A percentile compares a stretch with the other conserved stretches of the same genome.
Conservation (phyloP, 148 eudicot genomes). For the Fagopyrum tataricum region DNA sequence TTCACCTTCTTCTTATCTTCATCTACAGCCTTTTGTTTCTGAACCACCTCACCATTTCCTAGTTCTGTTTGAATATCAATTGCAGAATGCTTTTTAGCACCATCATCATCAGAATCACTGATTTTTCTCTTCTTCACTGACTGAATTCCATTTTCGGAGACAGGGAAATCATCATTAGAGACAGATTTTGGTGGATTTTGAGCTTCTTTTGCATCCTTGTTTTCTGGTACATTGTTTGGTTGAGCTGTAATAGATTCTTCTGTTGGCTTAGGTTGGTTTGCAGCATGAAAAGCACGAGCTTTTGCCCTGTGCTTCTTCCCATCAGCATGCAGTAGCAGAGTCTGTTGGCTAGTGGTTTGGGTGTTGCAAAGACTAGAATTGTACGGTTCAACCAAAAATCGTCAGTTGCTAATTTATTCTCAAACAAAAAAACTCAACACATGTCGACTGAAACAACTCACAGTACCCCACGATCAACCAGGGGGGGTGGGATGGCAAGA, state of each 20-base stretch:
- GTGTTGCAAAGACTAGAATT: slow-evolving; percentile 72
- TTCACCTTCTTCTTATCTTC: slow-evolving; percentile 26
- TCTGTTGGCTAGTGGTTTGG: slow-evolving; percentile 75
- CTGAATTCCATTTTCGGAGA: slow-evolving; percentile 25
- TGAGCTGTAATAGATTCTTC: slow-evolving; percentile 29
- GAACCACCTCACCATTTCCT: slow-evolving; percentile 37
- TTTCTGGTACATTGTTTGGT: slow-evolving; percentile 23
- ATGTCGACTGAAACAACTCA: neutral
- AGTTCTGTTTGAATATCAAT: slow-evolving; percentile 21
- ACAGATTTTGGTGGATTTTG: slow-evolving; percentile 25
- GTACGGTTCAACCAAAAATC: neutral
- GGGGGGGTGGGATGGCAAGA: neutral
- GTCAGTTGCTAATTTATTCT: neutral
- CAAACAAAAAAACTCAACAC: neutral
- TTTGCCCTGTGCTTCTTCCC: slow-evolving; percentile 89
- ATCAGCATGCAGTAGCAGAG: slow-evolving; percentile 79
- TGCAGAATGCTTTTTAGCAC: slow-evolving; percentile 11
- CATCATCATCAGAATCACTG: slow-evolving; percentile 29
- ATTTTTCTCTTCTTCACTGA: slow-evolving; percentile 46
- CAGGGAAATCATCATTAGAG: slow-evolving; percentile 18
- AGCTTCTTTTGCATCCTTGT: slow-evolving; percentile 12
- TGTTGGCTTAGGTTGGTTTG: slow-evolving; percentile 48
- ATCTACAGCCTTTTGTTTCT: slow-evolving; percentile 22
- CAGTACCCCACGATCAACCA: neutral
- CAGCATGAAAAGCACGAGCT: slow-evolving; percentile 66